These are phyloP conservation scores for Angomonas deanei DNA, from an alignment of 208 protist genomes.

Conservation along the genomic window DNA sequence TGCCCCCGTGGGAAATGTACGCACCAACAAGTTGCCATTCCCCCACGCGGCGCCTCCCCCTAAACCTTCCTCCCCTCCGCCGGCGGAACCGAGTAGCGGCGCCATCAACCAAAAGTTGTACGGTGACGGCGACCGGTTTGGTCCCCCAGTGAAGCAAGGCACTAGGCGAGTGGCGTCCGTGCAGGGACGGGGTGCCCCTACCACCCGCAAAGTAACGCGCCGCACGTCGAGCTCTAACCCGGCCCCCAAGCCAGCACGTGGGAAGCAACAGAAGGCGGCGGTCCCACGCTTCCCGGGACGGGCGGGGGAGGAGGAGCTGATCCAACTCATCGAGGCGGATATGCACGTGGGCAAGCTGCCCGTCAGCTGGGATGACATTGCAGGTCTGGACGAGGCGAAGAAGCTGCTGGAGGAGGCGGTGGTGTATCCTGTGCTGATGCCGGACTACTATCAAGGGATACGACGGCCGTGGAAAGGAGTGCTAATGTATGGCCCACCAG, in stretches of 20 bases:
- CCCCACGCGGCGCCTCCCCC: background rate
- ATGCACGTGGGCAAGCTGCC: slow-evolving; percentile 67
- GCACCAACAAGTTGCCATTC: background rate
- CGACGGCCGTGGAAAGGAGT: slow-evolving; percentile 90
- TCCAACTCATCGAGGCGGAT: slow-evolving; percentile 77
- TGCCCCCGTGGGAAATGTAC: background rate
- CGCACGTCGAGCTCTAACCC: background rate
- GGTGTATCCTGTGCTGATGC: slow-evolving; percentile 89
- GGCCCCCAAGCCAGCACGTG: background rate
- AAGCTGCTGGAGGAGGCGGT: slow-evolving; percentile 88
- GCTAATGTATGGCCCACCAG: slow-evolving; percentile 89
- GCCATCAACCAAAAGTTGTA: slow-evolving; percentile 52
- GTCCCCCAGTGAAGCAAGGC: slow-evolving; percentile 20
- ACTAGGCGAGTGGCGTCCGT: background rate
- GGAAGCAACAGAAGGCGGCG: background rate
- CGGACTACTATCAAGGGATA: slow-evolving; percentile 91
- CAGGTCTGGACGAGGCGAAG: slow-evolving; percentile 89
- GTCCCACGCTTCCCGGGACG: slow-evolving; percentile 50
- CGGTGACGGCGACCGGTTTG: slow-evolving; percentile 81
- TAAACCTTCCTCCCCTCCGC: background rate
- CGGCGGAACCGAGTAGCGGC: background rate
- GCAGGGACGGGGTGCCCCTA: background rate
- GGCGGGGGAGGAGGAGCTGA: slow-evolving; percentile 75
- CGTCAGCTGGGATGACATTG: slow-evolving; percentile 86
- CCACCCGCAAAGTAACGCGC: background rate